Evolutionary conservation across 805 yeast species (phyloP), one percentile per base, ranked within the genome.

Genomic region (Pichia nanzhaoensis): DNA sequence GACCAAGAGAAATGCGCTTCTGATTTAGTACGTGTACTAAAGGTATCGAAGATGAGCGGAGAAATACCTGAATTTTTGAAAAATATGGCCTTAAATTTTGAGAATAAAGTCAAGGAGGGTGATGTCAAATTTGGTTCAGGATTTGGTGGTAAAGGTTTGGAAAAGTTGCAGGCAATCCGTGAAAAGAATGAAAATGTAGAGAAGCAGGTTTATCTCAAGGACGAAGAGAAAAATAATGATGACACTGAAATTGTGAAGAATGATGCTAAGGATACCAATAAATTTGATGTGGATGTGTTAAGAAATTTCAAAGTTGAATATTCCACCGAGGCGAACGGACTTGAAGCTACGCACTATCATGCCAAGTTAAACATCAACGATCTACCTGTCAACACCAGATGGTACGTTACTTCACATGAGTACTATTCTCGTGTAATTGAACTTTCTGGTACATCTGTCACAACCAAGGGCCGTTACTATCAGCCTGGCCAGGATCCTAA

Each of bases 101-200:
- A 75, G 46, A 69, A 64, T 13, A 86, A 82, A 46, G 70, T 86
- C 49, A 78, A 80, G 50, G 59, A 67, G 2, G 96, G 95, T 0
- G 79, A 81, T 44, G 77, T 67, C 30, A 75, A 72, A 53, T 70
- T 76, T 47, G 73, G 77, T 21, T 75, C 78, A 44, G 99, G 99
- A 0, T 93, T 89, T 67, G 95, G 96, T 3, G 99, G 99, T 18
- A 82, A 84, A 53, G 98, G 98, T 1, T 69, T 90, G 42, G 91
- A 82, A 37, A 83, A 82, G 50, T 66, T 90, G 35, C 90, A 86
- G 48, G 77, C 78, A 48, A 61, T 71, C 7, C 65, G 93, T 46
- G 74, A 75, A 36, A 69, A 69, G 39, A 69, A 73, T 38, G 67
- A 76, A 48, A 68, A 67, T 44, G 46, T 72, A 27, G 83, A 82